Evolutionary conservation across 2,329 filamentous ascomycete species (phyloP).

Genomic region (Gnomoniopsis smithogilvyi): DNA sequence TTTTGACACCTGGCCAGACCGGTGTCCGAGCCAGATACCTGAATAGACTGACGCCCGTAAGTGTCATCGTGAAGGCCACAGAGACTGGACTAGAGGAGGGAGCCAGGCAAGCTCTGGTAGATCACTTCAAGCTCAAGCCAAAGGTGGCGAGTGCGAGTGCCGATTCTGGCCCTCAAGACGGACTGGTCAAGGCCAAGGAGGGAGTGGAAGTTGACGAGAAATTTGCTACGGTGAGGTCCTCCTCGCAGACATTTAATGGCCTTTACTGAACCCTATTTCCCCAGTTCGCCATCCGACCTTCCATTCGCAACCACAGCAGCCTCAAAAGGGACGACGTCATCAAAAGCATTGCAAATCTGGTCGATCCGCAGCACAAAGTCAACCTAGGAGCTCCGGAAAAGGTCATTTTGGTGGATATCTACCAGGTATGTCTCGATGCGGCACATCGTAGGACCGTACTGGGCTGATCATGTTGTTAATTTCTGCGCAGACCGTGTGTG

Average conservation of each 20-base stretch:
- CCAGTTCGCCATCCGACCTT: constrained; percentile 83
- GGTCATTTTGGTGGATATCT: constrained; percentile 76
- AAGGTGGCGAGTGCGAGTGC: constrained; percentile 38
- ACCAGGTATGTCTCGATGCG: constrained; percentile 54
- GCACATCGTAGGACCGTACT: not conserved
- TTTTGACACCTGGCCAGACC: constrained; percentile 2
- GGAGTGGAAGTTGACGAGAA: constrained; percentile 10
- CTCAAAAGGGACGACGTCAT: constrained; percentile 69
- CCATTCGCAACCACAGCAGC: constrained; percentile 67
- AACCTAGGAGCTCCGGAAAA: constrained; percentile 76
- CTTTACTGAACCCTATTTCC: constrained; percentile 1
- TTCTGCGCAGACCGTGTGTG: constrained; percentile 61
- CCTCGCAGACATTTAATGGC: not conserved
- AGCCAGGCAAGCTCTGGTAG: constrained; percentile 57
- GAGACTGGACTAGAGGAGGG: constrained; percentile 66
- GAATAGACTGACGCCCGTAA: constrained; percentile 54
- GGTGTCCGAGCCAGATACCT: constrained; percentile 50
- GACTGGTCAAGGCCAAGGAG: constrained; percentile 15
- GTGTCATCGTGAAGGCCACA: constrained; percentile 60
- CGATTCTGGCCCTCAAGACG: constrained; percentile 19
- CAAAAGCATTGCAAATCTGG: constrained; percentile 63
- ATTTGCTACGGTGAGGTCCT: constrained; percentile 1
- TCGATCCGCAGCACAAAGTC: constrained; percentile 69
- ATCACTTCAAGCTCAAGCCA: constrained; percentile 54
- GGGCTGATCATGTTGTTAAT: not conserved